Percentiles rank a stretch among this genome's conserved stretches.
Conservation (phyloP, 140 eudicot genomes). For the Flaveria floridana region DNA sequence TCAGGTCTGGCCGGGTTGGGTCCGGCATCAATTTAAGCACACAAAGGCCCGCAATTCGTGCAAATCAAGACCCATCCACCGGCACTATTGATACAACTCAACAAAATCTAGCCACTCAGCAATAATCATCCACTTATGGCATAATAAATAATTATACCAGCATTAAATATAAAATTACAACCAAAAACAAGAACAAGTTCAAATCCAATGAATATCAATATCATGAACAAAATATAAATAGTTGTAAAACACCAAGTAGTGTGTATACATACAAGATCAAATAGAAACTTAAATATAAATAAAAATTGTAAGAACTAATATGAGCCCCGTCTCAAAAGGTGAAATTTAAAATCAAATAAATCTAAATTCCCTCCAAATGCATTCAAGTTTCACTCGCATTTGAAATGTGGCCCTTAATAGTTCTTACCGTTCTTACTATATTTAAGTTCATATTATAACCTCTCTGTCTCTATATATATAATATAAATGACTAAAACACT, state of each 20-base stretch:
- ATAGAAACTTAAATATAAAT: not conserved
- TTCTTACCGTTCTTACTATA: slow-evolving; percentile 1
- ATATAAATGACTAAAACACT: slow-evolving; percentile 34
- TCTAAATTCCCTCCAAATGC: not conserved
- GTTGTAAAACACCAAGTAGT: slow-evolving; percentile 2
- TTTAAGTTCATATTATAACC: not conserved
- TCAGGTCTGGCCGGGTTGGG: too few relatives aligned
- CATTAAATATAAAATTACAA: not conserved
- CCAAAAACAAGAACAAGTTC: not conserved
- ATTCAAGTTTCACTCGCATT: not conserved
- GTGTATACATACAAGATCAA: not conserved
- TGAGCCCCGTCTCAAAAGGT: not conserved
- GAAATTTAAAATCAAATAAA: not conserved
- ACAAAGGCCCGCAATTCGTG: too few relatives aligned
- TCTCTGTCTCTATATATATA: not conserved
- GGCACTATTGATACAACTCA: not conserved
- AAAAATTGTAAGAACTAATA: not conserved
- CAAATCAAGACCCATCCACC: too few relatives aligned
- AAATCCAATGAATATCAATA: slow-evolving; percentile 4
- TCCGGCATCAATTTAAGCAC: too few relatives aligned
- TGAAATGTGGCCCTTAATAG: not conserved
- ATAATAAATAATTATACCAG: not conserved
- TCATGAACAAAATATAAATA: not conserved
- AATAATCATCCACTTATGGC: not conserved
- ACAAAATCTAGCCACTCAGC: not conserved